A percentile compares a stretch with the other conserved stretches of the same genome.
phyloP scores from a whole-genome alignment of 768 basidiomycete genomes.

The Tricholoma sp. region DNA sequence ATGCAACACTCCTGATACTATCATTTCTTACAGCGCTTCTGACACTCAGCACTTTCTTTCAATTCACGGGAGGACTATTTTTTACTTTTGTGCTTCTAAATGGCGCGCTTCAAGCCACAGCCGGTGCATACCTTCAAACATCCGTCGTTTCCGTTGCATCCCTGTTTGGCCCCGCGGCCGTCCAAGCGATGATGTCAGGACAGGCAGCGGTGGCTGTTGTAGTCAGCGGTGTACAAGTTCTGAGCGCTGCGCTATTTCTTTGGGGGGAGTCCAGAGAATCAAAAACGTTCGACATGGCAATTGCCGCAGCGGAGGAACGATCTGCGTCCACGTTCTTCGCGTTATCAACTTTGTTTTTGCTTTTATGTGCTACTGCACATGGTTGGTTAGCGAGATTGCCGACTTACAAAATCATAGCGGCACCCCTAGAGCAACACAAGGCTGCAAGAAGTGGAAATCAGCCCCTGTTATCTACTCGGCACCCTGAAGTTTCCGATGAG shows the following conservation, averaged over 20 bases:
- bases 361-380: slow-evolving; percentile 49
- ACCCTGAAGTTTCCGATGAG: slow-evolving; percentile 23
- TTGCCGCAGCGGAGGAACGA: slow-evolving; percentile 52
- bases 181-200: slow-evolving; percentile 77
- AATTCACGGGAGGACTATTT: slow-evolving; percentile 48
- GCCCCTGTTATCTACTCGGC: slow-evolving; percentile 31
- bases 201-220: slow-evolving; percentile 83
- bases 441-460: slow-evolving; percentile 24
- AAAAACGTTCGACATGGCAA: slow-evolving; percentile 19
- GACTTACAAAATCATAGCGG: slow-evolving; percentile 50
- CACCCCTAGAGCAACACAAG: slow-evolving; percentile 37
- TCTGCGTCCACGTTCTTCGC: slow-evolving; percentile 73
- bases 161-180: slow-evolving; percentile 65
- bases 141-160: slow-evolving; percentile 78
- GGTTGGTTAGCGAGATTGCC: slow-evolving; percentile 53
- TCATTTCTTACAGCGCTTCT: slow-evolving; percentile 52
- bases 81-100: slow-evolving; percentile 61
- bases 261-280: slow-evolving; percentile 33
- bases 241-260: slow-evolving; percentile 57
- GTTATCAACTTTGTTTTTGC: slow-evolving; percentile 61
- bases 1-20: slow-evolving; percentile 45
- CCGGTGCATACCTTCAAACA: slow-evolving; percentile 73
- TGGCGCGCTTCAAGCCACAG: slow-evolving; percentile 51
- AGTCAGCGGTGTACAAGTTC: slow-evolving; percentile 71
- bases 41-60: slow-evolving; percentile 61